phyloP scores from a whole-genome alignment of 2,329 filamentous ascomycete species.

The Xylariaceae sp. region DNA sequence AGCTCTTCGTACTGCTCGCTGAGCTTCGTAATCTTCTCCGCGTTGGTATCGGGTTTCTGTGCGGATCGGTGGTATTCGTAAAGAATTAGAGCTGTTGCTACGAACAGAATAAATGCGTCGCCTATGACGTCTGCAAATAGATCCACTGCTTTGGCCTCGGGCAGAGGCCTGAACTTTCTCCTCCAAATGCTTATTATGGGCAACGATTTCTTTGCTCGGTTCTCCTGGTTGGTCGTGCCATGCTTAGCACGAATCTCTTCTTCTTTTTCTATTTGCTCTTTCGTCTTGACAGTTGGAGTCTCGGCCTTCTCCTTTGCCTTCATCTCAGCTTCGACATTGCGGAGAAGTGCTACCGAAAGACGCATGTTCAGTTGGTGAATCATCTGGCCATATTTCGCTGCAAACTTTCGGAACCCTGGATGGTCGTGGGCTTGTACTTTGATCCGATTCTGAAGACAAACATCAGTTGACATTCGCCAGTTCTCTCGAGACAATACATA shows the following conservation, averaged over 20 bases:
- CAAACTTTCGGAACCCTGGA: slow-evolving; percentile 63
- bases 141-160: slow-evolving; percentile 69
- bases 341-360: slow-evolving; percentile 63
- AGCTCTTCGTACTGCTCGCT: slow-evolving; percentile 56
- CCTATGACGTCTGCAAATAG: slow-evolving; percentile 70
- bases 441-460: slow-evolving; percentile 62
- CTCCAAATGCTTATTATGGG: slow-evolving; percentile 62
- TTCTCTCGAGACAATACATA: slow-evolving; percentile 46
- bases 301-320: slow-evolving; percentile 67
- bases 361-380: slow-evolving; percentile 74
- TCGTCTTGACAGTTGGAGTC: slow-evolving; percentile 68
- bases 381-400: slow-evolving; percentile 65
- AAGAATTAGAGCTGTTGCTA: slow-evolving; percentile 62
- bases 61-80: slow-evolving; percentile 66
- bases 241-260: slow-evolving; percentile 53
- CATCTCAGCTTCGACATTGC: slow-evolving; percentile 62
- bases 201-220: slow-evolving; percentile 31
- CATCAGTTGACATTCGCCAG: slow-evolving; percentile 8
- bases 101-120: slow-evolving; percentile 66
- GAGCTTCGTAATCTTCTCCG: slow-evolving; percentile 59
- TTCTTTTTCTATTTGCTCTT: slow-evolving; percentile 64
- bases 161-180: slow-evolving; percentile 66
- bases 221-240: slow-evolving; percentile 45
- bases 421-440: slow-evolving; percentile 71
- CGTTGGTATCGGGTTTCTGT: slow-evolving; percentile 65